Base-by-base conservation (phyloP, 306 rosid genomes). In the Acmispon strigosus region DNA sequence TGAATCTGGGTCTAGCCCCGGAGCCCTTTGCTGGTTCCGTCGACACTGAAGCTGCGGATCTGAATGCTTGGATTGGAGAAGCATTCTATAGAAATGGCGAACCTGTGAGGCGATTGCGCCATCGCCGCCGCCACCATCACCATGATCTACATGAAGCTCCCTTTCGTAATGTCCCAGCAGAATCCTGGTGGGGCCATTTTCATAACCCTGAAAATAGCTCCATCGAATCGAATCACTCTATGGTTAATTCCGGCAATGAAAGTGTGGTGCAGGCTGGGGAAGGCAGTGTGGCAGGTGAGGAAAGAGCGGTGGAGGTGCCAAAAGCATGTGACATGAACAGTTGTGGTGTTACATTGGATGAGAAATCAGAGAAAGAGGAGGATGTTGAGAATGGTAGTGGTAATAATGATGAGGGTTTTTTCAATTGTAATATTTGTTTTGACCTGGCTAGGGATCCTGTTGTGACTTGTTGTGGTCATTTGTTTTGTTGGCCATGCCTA, bases 381-480 rank as follows among this genome's bases (percentile, higher is more conserved):
- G n/a, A n/a, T n/a, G n/a, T n/a, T n/a, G n/a, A n/a, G n/a, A n/a
- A n/a, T n/a, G n/a, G n/a, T n/a, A n/a, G 75, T 49, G 51, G 68
- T 45, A 80, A 76, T 18, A 18, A 22, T 72, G 96, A 81, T 73
- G 92, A 86, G 72, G 72, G 90, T 52, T 89, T 87, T 55, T 89
- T 87, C 1, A 87, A 89, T 78, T 89, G 96, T 61, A 87, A 83
- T 78, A 80, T 87, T 5, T 89, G 96, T 77, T 70, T 87, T 69
- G 83, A 79, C 70, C 27, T 88, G 69, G 79, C 90, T 71, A 85
- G 62, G 74, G 86, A 88, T 62, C 90, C 90, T 44, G 88, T 85
- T 41, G 83, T 88, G 32, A 85, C 88, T 57, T 81, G 88, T 70
- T 88, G 93, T 22, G 93, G 93, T 78, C 92, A 87, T 74, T 78